Evolutionary conservation across 805 yeast species (phyloP), one percentile per base, ranked within the genome.

Genomic region (Schwanniomyces occidentalis): DNA sequence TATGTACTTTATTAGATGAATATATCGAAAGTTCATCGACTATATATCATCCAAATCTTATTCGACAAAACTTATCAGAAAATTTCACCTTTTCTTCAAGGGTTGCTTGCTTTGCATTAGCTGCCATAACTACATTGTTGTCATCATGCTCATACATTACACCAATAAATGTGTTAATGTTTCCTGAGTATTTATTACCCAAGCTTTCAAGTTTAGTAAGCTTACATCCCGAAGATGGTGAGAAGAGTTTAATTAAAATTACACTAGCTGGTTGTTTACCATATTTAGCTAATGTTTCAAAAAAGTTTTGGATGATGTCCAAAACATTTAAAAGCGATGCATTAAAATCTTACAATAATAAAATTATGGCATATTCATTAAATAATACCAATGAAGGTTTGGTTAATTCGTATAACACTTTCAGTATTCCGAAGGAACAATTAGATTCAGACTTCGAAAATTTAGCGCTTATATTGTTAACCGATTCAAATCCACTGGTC

Each of bases 141-240:
- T 58, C 68, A 5, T 67, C 82, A 44, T 82, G 89, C 25, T 75
- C 78, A 16, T 69, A 71, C 0, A 71, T 90, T 8, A 79, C 85
- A 0, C 85, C 91, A 0, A 73, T 87, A 22, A 91, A 93, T 52
- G 83, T 76, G 12, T 72, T 79, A 30, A 63, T 91, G 3, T 88
- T 89, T 51, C 77, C 89, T 0, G 97, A 90, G 45, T 91, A 88
- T 54, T 64, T 91, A 15, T 52, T 86, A 4, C 97, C 96, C 0
- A 74, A 84, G 36, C 52, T 91, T 5, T 62, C 49, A 5, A 42
- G 42, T 8, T 42, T 63, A 8, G 24, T 41, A 48, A 8, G 38
- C 48, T 5, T 24, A 12, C 29, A 34, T 15, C 27, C 31, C 16
- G 28, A 37, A 24, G 32, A 37, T 2, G 52, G 50, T 7, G 61